Percentiles rank a stretch among this genome's conserved stretches.
These are phyloP conservation scores for Hordeum pubiflorum DNA, from an alignment of 202 grass and related monocot genomes.

Conservation along the genomic window DNA sequence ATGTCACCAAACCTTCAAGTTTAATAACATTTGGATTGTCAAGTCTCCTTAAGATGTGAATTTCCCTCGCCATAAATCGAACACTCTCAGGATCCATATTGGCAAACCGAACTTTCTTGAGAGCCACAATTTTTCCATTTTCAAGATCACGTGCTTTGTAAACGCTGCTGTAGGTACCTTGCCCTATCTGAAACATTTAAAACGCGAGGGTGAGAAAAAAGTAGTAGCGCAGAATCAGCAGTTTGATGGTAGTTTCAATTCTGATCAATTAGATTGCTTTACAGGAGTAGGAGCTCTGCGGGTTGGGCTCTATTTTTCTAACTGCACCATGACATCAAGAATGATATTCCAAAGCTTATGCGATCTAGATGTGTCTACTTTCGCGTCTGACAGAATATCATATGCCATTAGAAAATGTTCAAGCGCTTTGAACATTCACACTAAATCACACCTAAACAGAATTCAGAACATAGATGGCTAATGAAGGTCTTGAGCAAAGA, in stretches of 20 bases:
- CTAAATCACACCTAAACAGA: neutral
- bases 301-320: neutral
- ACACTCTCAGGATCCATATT: constrained; percentile 97
- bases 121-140: constrained; percentile 80
- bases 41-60: constrained; percentile 81
- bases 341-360: neutral
- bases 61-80: constrained; percentile 96
- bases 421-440: neutral
- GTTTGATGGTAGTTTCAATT: neutral
- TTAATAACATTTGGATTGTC: constrained; percentile 90
- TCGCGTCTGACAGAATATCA: neutral
- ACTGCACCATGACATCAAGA: neutral
- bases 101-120: constrained; percentile 94
- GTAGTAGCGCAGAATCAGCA: neutral
- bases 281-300: neutral
- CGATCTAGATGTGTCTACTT: neutral
- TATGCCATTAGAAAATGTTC: neutral
- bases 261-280: neutral
- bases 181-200: constrained; percentile 71
- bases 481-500: constrained; percentile 3
- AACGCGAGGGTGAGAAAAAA: constrained; percentile 5
- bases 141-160: constrained; percentile 91
- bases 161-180: constrained; percentile 96
- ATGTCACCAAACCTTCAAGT: constrained; percentile 91
- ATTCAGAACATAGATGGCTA: constrained; percentile 1